phyloP scores from a whole-genome alignment of 768 basidiomycete species.

The Xerocomellus chrysenteron region DNA sequence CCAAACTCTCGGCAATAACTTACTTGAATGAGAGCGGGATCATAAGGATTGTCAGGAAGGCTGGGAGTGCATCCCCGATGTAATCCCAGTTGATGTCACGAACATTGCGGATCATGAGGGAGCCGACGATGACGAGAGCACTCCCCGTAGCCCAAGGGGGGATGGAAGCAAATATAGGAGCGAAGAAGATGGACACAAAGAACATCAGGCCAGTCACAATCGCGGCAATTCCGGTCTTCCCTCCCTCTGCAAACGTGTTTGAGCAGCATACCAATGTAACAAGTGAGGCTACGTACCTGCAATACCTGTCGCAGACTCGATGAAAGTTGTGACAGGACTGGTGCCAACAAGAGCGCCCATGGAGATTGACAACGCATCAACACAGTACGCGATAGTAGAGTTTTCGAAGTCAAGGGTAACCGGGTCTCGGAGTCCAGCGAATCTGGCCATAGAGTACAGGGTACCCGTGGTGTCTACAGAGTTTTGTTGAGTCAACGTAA shows the following conservation, averaged over 20 bases:
- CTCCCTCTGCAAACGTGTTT: constrained; percentile 58
- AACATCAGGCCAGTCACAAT: constrained; percentile 71
- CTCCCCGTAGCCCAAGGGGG: constrained; percentile 87
- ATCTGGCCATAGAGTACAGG: constrained; percentile 88
- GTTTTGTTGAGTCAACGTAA: background rate
- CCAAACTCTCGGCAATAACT: constrained; percentile 17
- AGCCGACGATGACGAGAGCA: constrained; percentile 82
- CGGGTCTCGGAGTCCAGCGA: constrained; percentile 83
- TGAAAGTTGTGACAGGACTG: constrained; percentile 79
- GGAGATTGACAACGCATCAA: constrained; percentile 78
- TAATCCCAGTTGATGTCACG: constrained; percentile 90
- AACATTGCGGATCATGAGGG: constrained; percentile 85
- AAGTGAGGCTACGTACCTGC: constrained; percentile 43
- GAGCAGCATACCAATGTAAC: background rate
- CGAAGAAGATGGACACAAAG: constrained; percentile 84
- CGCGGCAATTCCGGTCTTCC: constrained; percentile 83
- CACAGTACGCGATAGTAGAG: constrained; percentile 77
- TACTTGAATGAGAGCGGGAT: constrained; percentile 81
- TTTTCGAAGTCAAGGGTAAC: constrained; percentile 86
- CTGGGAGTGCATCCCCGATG: constrained; percentile 80
- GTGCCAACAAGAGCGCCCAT: constrained; percentile 81
- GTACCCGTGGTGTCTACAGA: constrained; percentile 55
- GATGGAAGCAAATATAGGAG: constrained; percentile 86
- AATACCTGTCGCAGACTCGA: constrained; percentile 83
- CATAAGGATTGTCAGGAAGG: constrained; percentile 77